phyloP scores from a whole-genome alignment of 2,329 filamentous ascomycete genomes.

The Coleophoma crateriformis region DNA sequence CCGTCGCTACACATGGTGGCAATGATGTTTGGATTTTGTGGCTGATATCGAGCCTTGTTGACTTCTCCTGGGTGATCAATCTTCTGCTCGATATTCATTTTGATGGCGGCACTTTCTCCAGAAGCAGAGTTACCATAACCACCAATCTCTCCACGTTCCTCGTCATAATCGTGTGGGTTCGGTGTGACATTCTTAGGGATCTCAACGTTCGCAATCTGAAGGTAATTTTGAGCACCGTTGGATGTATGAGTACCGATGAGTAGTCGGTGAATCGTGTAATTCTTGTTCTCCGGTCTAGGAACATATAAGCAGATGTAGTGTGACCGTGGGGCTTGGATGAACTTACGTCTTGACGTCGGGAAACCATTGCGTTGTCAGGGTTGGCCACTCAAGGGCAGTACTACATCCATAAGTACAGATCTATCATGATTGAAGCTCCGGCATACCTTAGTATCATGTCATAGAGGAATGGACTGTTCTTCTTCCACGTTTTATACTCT shows the following conservation, averaged over 20 bases:
- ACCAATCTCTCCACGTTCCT: slow-evolving; percentile 87
- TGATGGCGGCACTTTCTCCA: slow-evolving; percentile 68
- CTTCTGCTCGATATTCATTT: slow-evolving; percentile 88
- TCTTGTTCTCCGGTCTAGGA: slow-evolving; percentile 68
- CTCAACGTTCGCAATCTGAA: slow-evolving; percentile 92
- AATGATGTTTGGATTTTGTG: slow-evolving; percentile 94
- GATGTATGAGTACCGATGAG: slow-evolving; percentile 94
- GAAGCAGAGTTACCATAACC: slow-evolving; percentile 71
- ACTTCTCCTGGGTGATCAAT: slow-evolving; percentile 96
- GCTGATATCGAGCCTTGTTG: slow-evolving; percentile 97
- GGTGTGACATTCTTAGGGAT: slow-evolving; percentile 74
- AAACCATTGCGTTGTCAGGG: slow-evolving; percentile 96
- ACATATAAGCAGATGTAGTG: slow-evolving; percentile 1
- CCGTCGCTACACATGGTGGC: slow-evolving; percentile 88
- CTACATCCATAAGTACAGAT: slow-evolving; percentile 33
- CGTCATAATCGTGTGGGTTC: slow-evolving; percentile 81
- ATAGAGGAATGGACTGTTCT: slow-evolving; percentile 97
- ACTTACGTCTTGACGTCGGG: slow-evolving; percentile 79
- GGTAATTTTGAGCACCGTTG: slow-evolving; percentile 77
- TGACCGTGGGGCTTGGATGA: background rate
- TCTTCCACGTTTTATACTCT: slow-evolving; percentile 99
- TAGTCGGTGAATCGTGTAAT: slow-evolving; percentile 80
- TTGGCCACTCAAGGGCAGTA: slow-evolving; percentile 94
- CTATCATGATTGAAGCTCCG: background rate
- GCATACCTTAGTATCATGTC: slow-evolving; percentile 83